phyloP scores from a whole-genome alignment of 495 filamentous ascomycete species.

The Pyrenula aspistea region DNA sequence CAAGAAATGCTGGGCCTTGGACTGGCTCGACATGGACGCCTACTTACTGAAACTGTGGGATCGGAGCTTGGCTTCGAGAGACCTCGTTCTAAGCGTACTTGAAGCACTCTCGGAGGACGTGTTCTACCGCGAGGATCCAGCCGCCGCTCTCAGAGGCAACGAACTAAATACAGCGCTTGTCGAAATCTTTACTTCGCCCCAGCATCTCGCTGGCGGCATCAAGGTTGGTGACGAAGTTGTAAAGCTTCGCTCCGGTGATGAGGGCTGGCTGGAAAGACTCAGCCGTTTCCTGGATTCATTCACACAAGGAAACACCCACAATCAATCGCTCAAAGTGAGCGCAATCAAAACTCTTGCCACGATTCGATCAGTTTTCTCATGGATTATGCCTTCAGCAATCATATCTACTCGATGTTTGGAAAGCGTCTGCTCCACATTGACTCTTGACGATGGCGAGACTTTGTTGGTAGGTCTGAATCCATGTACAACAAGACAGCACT shows the following conservation, averaged over 20 bases:
- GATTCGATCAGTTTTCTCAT: constrained; percentile 63
- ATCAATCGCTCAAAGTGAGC: constrained; percentile 45
- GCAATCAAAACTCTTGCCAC: constrained; percentile 64
- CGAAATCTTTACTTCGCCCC: constrained; percentile 77
- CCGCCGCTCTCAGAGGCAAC: constrained; percentile 68
- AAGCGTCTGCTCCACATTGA: constrained; percentile 62
- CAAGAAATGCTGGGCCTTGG: constrained; percentile 80
- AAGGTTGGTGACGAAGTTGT: constrained; percentile 47
- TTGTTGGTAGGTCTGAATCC: constrained; percentile 46
- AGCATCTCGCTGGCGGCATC: constrained; percentile 60
- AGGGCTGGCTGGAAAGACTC: constrained; percentile 78
- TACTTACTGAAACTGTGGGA: constrained; percentile 72
- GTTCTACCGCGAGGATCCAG: constrained; percentile 78
- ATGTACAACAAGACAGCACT: constrained; percentile 11
- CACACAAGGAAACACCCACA: constrained; percentile 49
- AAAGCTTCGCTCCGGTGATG: constrained; percentile 57
- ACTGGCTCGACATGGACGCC: constrained; percentile 92
- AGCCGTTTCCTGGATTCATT: constrained; percentile 64
- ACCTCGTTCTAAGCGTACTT: constrained; percentile 69
- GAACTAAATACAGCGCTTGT: constrained; percentile 79
- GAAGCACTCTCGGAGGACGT: constrained; percentile 94
- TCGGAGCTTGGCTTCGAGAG: constrained; percentile 59
- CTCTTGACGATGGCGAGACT: constrained; percentile 57
- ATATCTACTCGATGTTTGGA: constrained; percentile 55
- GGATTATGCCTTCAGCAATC: constrained; percentile 77